These are phyloP conservation scores for Nepenthes alata DNA, from an alignment of 179 eudicot genomes.

Conservation along the genomic window DNA sequence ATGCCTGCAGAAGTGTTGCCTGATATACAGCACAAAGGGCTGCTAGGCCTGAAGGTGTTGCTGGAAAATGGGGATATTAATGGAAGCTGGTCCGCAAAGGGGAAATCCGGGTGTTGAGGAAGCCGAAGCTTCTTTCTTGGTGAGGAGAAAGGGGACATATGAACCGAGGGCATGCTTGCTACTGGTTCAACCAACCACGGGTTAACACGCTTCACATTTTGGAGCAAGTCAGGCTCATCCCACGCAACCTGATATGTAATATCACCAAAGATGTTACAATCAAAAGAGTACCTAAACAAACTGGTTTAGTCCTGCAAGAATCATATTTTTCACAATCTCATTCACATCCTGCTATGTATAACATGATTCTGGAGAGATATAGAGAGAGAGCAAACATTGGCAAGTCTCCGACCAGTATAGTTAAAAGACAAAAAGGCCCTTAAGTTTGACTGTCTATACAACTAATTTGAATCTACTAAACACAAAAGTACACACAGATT, in stretches of 20 bases:
- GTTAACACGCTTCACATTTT: constrained; percentile 56
- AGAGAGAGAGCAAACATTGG: neutral
- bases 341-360: neutral
- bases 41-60: constrained; percentile 41
- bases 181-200: constrained; percentile 67
- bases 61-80: constrained; percentile 29
- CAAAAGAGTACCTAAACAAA: neutral
- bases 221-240: constrained; percentile 63
- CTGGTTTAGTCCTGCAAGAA: neutral
- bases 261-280: neutral
- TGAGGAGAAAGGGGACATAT: constrained; percentile 46
- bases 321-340: neutral
- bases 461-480: too few species aligned
- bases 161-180: constrained; percentile 43
- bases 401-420: too few species aligned
- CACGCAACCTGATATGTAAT: constrained; percentile 35
- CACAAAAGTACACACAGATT: too few species aligned
- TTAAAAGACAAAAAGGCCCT: too few species aligned
- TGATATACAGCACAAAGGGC: constrained; percentile 33
- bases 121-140: constrained; percentile 50
- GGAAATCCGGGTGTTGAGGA: constrained; percentile 33
- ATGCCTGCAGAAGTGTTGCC: constrained; percentile 46
- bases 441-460: too few species aligned
- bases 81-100: constrained; percentile 29
- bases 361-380: neutral